A percentile compares a stretch with the other conserved stretches of the same genome.
Conservation (phyloP, 495 filamentous ascomycete species). For the Jackrogersella minutella region DNA sequence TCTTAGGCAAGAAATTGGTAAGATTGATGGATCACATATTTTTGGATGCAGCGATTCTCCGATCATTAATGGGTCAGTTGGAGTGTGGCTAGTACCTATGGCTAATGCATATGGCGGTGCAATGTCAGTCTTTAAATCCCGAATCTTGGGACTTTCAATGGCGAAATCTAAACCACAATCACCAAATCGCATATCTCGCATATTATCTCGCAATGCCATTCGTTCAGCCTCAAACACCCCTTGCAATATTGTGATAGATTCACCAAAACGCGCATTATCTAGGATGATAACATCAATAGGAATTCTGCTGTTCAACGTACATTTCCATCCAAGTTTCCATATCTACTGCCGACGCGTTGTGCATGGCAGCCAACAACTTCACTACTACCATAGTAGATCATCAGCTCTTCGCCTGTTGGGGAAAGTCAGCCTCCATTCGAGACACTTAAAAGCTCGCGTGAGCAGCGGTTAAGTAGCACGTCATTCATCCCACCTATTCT, state of each 20-base stretch:
- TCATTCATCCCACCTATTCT: constrained; percentile 41
- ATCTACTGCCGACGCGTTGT: neutral
- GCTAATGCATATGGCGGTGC: constrained; percentile 21
- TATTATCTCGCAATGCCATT: constrained; percentile 17
- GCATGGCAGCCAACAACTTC: constrained; percentile 13
- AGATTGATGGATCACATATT: too few relatives aligned
- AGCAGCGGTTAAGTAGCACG: constrained; percentile 33
- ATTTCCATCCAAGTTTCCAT: constrained; percentile 21
- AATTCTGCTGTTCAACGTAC: constrained; percentile 4
- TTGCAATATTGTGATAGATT: constrained; percentile 4
- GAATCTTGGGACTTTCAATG: constrained; percentile 10
- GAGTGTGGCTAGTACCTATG: too few relatives aligned
- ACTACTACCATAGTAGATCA: neutral
- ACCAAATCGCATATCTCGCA: constrained; percentile 27
- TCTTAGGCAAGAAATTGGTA: too few relatives aligned
- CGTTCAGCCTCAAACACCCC: constrained; percentile 24
- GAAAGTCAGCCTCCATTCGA: constrained; percentile 13
- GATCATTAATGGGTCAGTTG: too few relatives aligned
- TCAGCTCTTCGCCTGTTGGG: constrained; percentile 9
- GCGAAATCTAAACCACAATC: constrained; percentile 33
- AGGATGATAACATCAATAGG: constrained; percentile 1
- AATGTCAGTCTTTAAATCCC: neutral
- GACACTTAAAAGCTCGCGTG: constrained; percentile 30
- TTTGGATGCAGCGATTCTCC: too few relatives aligned
- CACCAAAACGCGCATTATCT: neutral